These are phyloP conservation scores for Apiotrichum sp. DNA, from an alignment of 1,284 basidiomycete species.

Conservation along the genomic window DNA sequence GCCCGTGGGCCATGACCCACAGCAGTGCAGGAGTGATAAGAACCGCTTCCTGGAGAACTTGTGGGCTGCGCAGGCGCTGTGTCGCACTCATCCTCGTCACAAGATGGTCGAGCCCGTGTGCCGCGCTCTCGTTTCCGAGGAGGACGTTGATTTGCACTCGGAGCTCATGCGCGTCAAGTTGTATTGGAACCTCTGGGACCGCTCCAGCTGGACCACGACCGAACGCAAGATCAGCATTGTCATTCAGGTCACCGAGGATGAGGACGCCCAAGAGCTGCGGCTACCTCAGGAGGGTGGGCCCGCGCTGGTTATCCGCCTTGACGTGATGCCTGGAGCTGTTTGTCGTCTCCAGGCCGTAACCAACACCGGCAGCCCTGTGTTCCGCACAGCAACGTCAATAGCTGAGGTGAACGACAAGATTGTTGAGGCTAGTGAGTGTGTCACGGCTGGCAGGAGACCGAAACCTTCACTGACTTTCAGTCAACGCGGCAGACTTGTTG, in stretches of 20 bases:
- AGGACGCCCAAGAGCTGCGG: not conserved
- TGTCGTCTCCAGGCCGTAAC: constrained; percentile 40
- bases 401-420: constrained; percentile 64
- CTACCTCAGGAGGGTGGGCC: constrained; percentile 44
- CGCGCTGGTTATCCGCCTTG: constrained; percentile 58
- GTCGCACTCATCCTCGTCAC: constrained; percentile 56
- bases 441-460: too few relatives aligned
- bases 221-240: constrained; percentile 69
- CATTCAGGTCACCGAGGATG: constrained; percentile 65
- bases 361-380: not conserved
- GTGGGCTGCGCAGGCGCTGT: constrained; percentile 75
- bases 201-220: constrained; percentile 8
- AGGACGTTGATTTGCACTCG: constrained; percentile 53
- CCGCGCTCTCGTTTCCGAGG: constrained; percentile 52
- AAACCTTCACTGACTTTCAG: not conserved
- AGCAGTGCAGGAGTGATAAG: constrained; percentile 61
- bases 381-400: constrained; percentile 60
- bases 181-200: constrained; percentile 17
- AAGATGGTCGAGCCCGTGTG: constrained; percentile 46
- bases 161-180: constrained; percentile 5
- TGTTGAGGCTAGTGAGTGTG: constrained; percentile 67
- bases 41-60: constrained; percentile 76
- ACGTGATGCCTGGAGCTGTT: constrained; percentile 72
- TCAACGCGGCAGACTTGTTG: constrained; percentile 61
- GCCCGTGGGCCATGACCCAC: constrained; percentile 59